Conservation (phyloP, 1,139 yeast genomes). For the Suhomyces terraborum region DNA sequence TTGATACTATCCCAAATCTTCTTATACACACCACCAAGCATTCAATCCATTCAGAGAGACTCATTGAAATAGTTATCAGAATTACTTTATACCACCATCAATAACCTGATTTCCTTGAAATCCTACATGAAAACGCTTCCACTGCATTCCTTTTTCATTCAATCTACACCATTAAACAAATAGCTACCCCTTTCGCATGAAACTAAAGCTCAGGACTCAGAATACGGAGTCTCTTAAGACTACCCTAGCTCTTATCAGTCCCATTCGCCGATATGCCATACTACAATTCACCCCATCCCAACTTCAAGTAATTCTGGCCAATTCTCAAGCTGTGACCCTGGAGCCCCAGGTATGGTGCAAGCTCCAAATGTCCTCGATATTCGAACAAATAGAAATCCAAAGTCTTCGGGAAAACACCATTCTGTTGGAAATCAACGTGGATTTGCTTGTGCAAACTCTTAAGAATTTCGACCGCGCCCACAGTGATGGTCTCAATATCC, state of each 20-base stretch:
- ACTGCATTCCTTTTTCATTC: not conserved
- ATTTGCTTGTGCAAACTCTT: slow-evolving; percentile 54
- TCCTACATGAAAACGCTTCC: too few species aligned
- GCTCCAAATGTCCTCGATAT: slow-evolving; percentile 43
- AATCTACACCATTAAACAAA: not conserved
- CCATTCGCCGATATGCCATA: slow-evolving; percentile 34
- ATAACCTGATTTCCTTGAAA: too few species aligned
- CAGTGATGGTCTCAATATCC: slow-evolving; percentile 51
- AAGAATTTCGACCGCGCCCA: slow-evolving; percentile 55
- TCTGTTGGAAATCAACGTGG: slow-evolving; percentile 57
- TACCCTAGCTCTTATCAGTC: slow-evolving; percentile 35
- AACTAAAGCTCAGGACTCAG: slow-evolving; percentile 36
- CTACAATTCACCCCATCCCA: slow-evolving; percentile 45
- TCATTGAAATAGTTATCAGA: too few species aligned
- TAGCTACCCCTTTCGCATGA: slow-evolving; percentile 24
- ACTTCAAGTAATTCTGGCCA: slow-evolving; percentile 52
- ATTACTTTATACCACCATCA: too few species aligned
- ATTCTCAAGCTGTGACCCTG: slow-evolving; percentile 36
- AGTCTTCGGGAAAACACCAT: slow-evolving; percentile 51
- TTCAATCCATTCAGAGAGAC: too few species aligned
- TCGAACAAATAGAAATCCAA: slow-evolving; percentile 51
- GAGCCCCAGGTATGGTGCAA: slow-evolving; percentile 70
- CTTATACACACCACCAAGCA: too few species aligned
- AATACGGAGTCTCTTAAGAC: slow-evolving; percentile 32
- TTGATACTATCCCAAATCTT: too few species aligned